Conservation (phyloP, 2,329 filamentous ascomycete genomes). For the Arthroderma sp. region DNA sequence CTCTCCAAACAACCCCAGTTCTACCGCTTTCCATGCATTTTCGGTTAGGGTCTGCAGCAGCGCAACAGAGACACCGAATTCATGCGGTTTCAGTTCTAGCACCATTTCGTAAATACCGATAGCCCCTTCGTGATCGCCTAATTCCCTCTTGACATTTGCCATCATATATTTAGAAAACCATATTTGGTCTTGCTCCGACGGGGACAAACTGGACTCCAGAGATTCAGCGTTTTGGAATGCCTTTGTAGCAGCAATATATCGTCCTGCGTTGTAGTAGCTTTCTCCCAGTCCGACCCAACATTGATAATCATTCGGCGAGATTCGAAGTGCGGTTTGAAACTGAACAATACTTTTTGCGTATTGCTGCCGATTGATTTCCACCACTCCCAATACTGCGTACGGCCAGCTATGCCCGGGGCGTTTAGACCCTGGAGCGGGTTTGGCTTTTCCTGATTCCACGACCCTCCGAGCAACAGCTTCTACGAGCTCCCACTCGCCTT, state of each 20-base stretch:
- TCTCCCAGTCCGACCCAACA: constrained; percentile 96
- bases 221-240: constrained; percentile 76
- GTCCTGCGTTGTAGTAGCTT: constrained; percentile 86
- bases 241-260: constrained; percentile 86
- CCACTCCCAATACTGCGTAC: constrained; percentile 81
- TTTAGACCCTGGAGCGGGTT: constrained; percentile 82
- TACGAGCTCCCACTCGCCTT: constrained; percentile 91
- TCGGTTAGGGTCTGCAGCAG: constrained; percentile 81
- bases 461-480: constrained; percentile 84
- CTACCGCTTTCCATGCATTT: constrained; percentile 60
- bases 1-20: constrained; percentile 77
- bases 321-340: constrained; percentile 77
- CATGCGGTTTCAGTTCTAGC: constrained; percentile 51
- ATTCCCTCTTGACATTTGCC: constrained; percentile 81
- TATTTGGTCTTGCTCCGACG: constrained; percentile 50
- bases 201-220: constrained; percentile 49
- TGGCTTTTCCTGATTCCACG: constrained; percentile 86
- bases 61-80: constrained; percentile 79
- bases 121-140: constrained; percentile 79
- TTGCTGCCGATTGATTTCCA: constrained; percentile 87
- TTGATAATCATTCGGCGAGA: constrained; percentile 77
- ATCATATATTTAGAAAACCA: constrained; percentile 98
- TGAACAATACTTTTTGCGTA: constrained; percentile 80
- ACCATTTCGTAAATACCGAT: constrained; percentile 65
- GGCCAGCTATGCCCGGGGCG: constrained; percentile 92